Evolutionary conservation across 805 yeast genomes (phyloP).

Genomic region (Suhomyces sp.): DNA sequence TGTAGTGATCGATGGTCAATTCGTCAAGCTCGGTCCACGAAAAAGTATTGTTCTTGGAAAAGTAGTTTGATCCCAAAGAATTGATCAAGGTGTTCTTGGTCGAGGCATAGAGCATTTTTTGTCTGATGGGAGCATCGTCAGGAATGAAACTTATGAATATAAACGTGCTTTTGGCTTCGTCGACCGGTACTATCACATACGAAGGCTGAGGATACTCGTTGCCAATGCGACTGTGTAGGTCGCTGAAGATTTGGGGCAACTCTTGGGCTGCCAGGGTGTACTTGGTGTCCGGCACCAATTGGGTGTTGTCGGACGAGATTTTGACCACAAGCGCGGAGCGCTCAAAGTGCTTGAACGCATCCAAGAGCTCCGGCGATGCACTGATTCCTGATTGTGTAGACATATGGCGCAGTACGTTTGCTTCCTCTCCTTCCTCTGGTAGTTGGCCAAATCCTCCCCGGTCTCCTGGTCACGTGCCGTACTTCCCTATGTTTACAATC

Average conservation of each 20-base stretch:
- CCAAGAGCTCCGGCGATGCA: constrained; percentile 41
- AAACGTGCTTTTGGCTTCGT: constrained; percentile 14
- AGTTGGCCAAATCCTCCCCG: neutral
- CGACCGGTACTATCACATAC: constrained; percentile 26
- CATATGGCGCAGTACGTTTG: constrained; percentile 19
- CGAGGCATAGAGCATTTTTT: constrained; percentile 93
- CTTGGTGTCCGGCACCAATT: constrained; percentile 27
- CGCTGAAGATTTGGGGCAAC: constrained; percentile 16
- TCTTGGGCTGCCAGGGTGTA: constrained; percentile 13
- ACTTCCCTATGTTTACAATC: neutral
- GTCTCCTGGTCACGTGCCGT: neutral
- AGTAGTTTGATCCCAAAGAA: constrained; percentile 63
- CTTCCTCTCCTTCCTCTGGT: neutral
- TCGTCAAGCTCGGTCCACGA: constrained; percentile 59
- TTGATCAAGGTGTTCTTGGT: constrained; percentile 74
- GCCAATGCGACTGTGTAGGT: constrained; percentile 20
- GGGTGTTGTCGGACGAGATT: constrained; percentile 31
- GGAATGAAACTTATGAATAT: constrained; percentile 84
- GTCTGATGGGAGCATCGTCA: constrained; percentile 73
- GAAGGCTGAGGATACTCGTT: constrained; percentile 34
- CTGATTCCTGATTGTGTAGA: constrained; percentile 45
- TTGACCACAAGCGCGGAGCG: constrained; percentile 28
- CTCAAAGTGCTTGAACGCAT: constrained; percentile 35
- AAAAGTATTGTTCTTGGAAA: constrained; percentile 38
- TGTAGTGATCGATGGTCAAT: constrained; percentile 48